Base-by-base conservation (phyloP, 2,329 filamentous ascomycete genomes). In the Xylaria polymorpha region DNA sequence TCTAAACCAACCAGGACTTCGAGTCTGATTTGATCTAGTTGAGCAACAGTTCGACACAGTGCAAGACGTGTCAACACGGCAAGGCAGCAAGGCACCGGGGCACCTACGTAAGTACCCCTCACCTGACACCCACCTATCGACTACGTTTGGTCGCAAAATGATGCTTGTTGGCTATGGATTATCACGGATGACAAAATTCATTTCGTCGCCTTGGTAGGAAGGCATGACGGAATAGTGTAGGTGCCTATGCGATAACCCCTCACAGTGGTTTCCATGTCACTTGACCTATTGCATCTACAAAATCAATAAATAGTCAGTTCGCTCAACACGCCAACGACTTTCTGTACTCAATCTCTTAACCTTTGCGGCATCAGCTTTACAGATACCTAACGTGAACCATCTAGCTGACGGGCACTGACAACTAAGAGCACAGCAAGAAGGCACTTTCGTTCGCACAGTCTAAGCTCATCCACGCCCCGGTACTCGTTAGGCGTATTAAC, bases 51-150 rank as follows among this genome's bases (percentile, higher is more conserved):
- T 8, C 6, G n/a, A 22, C 64, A 67, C 35, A 67, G 64, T 63
- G 64, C 53, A 44, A n/a, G 22, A 51, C n/a, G 15, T 8, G 48
- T 29, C 48, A 29, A 51, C 14, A 2, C 4, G 14, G 25, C 32
- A 4, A 55, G 32, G 51, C 51, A 55, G 18, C 51, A 37, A 29
- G 25, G 25, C 25, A 29, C 25, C 25, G 4, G 4, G 8, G 50
- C 50, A 37, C 4, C 56, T 66, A 44, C 63, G 63, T 55, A 66
- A 66, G 53, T 39, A 43, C 39, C 55, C 56, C 22, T 46, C 56
- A 46, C 20, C n/a, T 14, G 25, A n/a, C 29, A 4, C 15, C 4
- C 29, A 4, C 15, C 4, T 15, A 20, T 50, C 4, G 22, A 50
- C 1, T 29, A 53, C 5, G 32, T 15, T 39, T 56, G 9, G 35